Conservation (phyloP, 1,139 yeast species). For the Blastobotrys persicus region DNA sequence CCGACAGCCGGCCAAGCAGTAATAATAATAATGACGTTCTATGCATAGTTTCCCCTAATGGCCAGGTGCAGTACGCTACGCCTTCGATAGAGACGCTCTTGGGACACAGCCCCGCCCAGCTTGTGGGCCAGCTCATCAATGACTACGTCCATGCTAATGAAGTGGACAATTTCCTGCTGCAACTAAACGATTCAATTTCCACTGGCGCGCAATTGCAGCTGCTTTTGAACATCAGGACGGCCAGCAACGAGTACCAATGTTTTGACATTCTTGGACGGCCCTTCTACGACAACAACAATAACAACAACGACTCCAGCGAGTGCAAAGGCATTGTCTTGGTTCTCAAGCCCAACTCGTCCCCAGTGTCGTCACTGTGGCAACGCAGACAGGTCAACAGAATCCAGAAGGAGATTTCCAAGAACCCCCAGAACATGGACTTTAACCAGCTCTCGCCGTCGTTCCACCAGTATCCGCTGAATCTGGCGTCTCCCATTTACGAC, state of each 20-base stretch:
- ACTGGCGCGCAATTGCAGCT: conserved; percentile 19
- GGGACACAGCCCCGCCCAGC: conserved; percentile 21
- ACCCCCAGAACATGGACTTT: conserved; percentile 1
- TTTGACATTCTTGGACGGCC: conserved; percentile 21
- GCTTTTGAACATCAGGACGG: conserved; percentile 21
- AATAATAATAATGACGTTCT: conserved; percentile 14
- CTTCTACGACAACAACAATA: conserved; percentile 15
- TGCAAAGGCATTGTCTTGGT: conserved; percentile 17
- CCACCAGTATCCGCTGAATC: conserved; percentile 6
- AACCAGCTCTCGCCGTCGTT: conserved; percentile 3
- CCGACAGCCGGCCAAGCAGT: neutral
- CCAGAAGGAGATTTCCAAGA: conserved; percentile 16
- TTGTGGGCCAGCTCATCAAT: conserved; percentile 21
- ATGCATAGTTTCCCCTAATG: conserved; percentile 22
- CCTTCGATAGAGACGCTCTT: conserved; percentile 23
- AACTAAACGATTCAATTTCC: conserved; percentile 4
- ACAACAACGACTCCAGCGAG: conserved; percentile 8
- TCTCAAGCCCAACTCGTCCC: conserved; percentile 10
- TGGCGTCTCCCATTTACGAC: conserved; percentile 5
- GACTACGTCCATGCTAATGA: conserved; percentile 31
- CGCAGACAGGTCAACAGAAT: conserved; percentile 26
- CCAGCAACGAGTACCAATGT: conserved; percentile 15
- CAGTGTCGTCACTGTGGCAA: conserved; percentile 20
- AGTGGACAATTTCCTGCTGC: conserved; percentile 18
- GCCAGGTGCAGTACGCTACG: conserved; percentile 23